Conservation (phyloP, 768 basidiomycete species). For the Leccinum sublutescens region DNA sequence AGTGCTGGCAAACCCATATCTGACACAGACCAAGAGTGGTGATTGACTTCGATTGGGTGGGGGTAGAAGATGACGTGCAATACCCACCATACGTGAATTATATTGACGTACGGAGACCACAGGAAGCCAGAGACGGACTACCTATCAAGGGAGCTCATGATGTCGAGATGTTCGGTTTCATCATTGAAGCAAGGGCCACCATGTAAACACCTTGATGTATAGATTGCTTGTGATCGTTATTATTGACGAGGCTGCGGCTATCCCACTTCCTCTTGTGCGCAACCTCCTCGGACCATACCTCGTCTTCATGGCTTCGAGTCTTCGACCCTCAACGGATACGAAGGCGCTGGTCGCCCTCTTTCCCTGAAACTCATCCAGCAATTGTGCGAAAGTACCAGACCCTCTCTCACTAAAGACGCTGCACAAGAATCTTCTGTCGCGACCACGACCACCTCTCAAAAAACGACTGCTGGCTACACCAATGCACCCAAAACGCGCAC, state of each 20-base stretch:
- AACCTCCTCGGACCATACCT: conserved; percentile 95
- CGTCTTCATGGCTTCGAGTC: conserved; percentile 93
- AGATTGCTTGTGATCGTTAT: conserved; percentile 59
- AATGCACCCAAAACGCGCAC: conserved; percentile 63
- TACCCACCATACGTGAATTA: neutral
- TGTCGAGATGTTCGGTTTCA: too few relatives aligned
- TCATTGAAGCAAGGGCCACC: too few relatives aligned
- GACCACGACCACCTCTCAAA: conserved; percentile 50
- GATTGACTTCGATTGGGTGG: neutral
- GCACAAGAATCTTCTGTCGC: conserved; percentile 38
- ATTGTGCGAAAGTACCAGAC: conserved; percentile 85
- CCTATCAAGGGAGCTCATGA: too few relatives aligned
- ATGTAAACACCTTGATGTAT: too few relatives aligned
- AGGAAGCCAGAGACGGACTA: too few relatives aligned
- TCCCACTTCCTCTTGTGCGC: conserved; percentile 92
- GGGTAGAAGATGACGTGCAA: neutral
- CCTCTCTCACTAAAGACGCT: conserved; percentile 67
- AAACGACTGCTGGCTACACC: conserved; percentile 45
- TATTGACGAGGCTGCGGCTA: conserved; percentile 98
- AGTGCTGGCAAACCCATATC: too few relatives aligned
- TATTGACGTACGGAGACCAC: too few relatives aligned
- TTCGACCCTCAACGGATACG: conserved; percentile 89
- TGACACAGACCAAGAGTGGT: too few relatives aligned
- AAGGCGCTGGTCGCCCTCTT: conserved; percentile 97
- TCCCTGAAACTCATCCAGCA: conserved; percentile 98